Base-by-base conservation (phyloP, 495 filamentous ascomycete species). In the Annulohypoxylon stygium region DNA sequence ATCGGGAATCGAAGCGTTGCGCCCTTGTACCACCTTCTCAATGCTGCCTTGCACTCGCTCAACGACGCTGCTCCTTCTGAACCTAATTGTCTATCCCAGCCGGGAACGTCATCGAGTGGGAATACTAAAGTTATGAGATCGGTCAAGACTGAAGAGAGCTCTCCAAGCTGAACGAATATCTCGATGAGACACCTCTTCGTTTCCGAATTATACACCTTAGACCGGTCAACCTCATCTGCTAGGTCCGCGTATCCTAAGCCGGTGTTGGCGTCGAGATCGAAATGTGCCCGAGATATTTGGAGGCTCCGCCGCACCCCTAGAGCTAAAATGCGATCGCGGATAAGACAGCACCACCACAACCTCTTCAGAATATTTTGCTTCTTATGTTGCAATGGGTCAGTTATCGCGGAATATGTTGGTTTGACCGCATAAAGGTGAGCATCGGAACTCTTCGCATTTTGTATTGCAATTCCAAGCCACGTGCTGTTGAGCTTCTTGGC, bases 271-370 rank as follows among this genome's bases (percentile, higher is more conserved):
- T 68, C 79, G 59, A 79, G 76, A 43, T 79, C 78, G 43, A 84
- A 79, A 65, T 81, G 80, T 2, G 79, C 70, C 5, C 83, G 78
- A 2, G 82, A 83, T 33, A 87, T 78, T 63, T 86, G 85, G 8
- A 85, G 78, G 36, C 80, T 81, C 16, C 85, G 81, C 48, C 84
- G 83, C 12, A 86, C 78, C 9, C 84, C 84, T 33, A 87, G 81
- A 36, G 80, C 80, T 9, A 87, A 57, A 37, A 84, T 84, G 39
- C 85, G 82, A 75, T 87, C 85, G 34, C 85, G 84, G 2, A 87
- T 78, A 30, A 86, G 70, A 47, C 84, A 84, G 16, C 83, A 83
- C 85, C 86, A 86, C 84, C 83, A 86, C 20, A 87, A 65, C 4
- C 85, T 78, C 67, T 85, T 86, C 10, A 81, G 57, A 18, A 51